phyloP scores from a whole-genome alignment of 164 flowering plant species.

The Chimonanthus praecox region DNA sequence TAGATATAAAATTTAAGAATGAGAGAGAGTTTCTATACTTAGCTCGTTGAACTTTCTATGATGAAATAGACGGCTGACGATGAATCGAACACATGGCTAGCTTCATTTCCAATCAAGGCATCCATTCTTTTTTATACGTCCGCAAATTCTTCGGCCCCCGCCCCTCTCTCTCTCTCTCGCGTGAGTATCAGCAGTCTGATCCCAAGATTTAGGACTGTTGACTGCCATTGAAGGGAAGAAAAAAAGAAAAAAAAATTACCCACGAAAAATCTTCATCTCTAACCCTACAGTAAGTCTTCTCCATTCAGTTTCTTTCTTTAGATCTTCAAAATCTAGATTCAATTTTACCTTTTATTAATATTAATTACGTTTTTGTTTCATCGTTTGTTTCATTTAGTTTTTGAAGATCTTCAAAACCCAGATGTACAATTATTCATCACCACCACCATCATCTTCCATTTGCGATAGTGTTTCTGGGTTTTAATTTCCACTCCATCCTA shows the following conservation, averaged over 20 bases:
- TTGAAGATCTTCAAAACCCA: neutral
- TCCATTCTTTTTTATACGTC: neutral
- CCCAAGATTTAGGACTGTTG: constrained; percentile 6
- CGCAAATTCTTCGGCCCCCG: neutral
- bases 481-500: neutral
- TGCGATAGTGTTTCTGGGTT: neutral
- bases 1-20: too few species aligned
- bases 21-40: too few species aligned
- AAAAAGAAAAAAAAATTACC: neutral
- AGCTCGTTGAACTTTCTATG: neutral
- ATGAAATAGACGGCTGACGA: neutral
- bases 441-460: neutral
- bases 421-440: neutral
- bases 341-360: neutral
- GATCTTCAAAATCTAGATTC: neutral
- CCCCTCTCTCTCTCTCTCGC: too few species aligned
- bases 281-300: neutral
- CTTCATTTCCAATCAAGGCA: neutral
- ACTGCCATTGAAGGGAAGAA: neutral
- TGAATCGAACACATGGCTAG: neutral
- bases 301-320: neutral
- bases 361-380: neutral
- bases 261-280: neutral
- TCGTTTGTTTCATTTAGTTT: neutral
- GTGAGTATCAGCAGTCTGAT: neutral